A percentile compares a stretch with the other conserved stretches of the same genome.
Conservation (phyloP, 2,329 filamentous ascomycete species). For the Atkinsonella hypoxylon region DNA sequence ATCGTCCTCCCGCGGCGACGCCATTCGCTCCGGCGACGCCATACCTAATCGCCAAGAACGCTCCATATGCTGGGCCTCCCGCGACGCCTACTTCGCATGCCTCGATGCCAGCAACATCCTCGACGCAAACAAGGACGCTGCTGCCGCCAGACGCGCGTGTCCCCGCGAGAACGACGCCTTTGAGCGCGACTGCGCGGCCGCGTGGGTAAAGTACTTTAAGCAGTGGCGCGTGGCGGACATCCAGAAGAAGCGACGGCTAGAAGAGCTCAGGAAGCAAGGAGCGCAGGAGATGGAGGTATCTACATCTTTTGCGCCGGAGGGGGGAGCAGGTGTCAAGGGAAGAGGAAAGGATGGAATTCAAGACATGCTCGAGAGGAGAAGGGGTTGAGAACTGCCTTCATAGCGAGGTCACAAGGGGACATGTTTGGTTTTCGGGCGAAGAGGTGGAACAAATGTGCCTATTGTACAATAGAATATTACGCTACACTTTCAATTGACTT, state of each 20-base stretch:
- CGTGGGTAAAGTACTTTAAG: slow-evolving; percentile 99
- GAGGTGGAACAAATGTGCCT: background rate
- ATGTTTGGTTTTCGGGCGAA: background rate
- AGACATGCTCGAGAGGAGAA: slow-evolving; percentile 26
- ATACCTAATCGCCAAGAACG: slow-evolving; percentile 80
- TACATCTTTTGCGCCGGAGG: slow-evolving; percentile 24
- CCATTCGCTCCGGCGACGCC: slow-evolving; percentile 39
- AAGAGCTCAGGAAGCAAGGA: slow-evolving; percentile 61
- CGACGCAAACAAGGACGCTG: slow-evolving; percentile 44
- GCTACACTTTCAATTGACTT: background rate
- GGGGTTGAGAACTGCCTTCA: slow-evolving; percentile 9
- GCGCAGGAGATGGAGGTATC: slow-evolving; percentile 46
- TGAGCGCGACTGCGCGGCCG: slow-evolving; percentile 73
- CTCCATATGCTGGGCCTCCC: slow-evolving; percentile 75
- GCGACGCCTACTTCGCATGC: slow-evolving; percentile 81
- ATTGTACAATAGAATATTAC: background rate
- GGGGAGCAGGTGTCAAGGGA: slow-evolving; percentile 18
- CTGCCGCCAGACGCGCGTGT: slow-evolving; percentile 28
- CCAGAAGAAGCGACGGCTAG: slow-evolving; percentile 69
- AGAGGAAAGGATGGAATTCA: slow-evolving; percentile 26
- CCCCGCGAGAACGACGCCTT: slow-evolving; percentile 42
- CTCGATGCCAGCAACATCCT: slow-evolving; percentile 72
- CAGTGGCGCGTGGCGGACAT: slow-evolving; percentile 88
- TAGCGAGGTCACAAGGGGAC: background rate
- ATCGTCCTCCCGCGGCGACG: slow-evolving; percentile 33